A percentile compares a stretch with the other conserved stretches of the same genome.
Conservation (phyloP, 75 land plant species). For the Cunninghamia lanceolata region DNA sequence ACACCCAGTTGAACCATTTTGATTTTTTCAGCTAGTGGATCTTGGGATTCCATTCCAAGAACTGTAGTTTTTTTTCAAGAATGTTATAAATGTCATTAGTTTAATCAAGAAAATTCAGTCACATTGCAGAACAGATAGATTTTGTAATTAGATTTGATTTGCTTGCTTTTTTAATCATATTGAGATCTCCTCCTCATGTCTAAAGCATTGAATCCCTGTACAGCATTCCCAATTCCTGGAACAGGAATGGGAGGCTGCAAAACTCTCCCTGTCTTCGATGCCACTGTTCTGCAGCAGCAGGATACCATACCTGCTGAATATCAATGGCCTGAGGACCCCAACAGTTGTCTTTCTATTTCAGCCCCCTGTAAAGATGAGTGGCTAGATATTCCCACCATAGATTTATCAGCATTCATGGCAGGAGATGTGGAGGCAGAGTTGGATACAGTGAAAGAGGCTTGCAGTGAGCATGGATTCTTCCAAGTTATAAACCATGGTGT, state of each 20-base stretch:
- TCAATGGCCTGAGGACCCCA: constrained; percentile 34
- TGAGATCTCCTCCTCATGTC: background rate
- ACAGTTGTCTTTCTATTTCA: background rate
- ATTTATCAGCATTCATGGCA: constrained; percentile 31
- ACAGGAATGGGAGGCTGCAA: background rate
- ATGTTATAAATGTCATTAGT: too few relatives aligned
- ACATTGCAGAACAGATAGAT: background rate
- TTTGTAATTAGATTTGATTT: background rate
- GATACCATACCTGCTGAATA: constrained; percentile 14
- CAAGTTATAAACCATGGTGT: constrained; percentile 73
- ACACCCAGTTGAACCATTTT: background rate
- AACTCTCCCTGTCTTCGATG: background rate
- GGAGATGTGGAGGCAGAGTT: constrained; percentile 18
- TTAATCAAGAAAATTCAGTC: background rate
- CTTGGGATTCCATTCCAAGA: background rate
- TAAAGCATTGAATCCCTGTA: background rate
- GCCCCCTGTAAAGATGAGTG: background rate
- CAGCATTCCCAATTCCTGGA: background rate
- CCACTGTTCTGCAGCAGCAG: background rate
- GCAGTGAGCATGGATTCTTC: constrained; percentile 73
- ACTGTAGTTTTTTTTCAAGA: too few relatives aligned
- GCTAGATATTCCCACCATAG: constrained; percentile 56
- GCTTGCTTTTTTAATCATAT: background rate
- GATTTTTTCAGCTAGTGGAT: background rate
- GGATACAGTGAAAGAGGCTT: constrained; percentile 30